A percentile compares a stretch with the other conserved stretches of the same genome.
Conservation (phyloP, 805 yeast genomes). For the Maudiozyma serrabonitensis region DNA sequence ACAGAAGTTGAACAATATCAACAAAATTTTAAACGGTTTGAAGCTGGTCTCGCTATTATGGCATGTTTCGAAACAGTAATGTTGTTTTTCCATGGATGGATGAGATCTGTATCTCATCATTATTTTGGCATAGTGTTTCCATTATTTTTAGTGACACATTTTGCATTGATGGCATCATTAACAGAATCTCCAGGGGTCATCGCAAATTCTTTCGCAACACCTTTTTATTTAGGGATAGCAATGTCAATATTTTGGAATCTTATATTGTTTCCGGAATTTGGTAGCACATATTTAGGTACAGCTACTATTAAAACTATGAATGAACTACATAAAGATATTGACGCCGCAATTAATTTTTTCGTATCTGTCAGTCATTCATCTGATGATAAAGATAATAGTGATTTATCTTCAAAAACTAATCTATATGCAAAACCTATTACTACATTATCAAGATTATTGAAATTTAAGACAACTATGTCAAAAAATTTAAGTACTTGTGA, state of each 20-base stretch:
- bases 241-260: constrained; percentile 36
- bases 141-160: constrained; percentile 41
- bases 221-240: constrained; percentile 39
- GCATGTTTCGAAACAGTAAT: constrained; percentile 38
- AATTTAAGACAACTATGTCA: constrained; percentile 27
- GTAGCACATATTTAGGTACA: constrained; percentile 39
- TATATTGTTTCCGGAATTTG: constrained; percentile 41
- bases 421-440: constrained; percentile 17
- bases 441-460: constrained; percentile 28
- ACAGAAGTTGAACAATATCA: constrained; percentile 26
- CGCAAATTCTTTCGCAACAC: constrained; percentile 33
- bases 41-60: constrained; percentile 35
- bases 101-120: constrained; percentile 38
- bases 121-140: constrained; percentile 40
- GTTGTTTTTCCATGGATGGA: constrained; percentile 42
- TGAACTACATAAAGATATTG: constrained; percentile 33
- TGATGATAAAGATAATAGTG: not conserved
- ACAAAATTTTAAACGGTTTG: constrained; percentile 25
- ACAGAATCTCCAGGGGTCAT: constrained; percentile 24
- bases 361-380: constrained; percentile 15
- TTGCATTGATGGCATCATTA: constrained; percentile 34
- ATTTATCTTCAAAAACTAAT: constrained; percentile 3
- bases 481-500: constrained; percentile 30
- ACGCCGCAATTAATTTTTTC: constrained; percentile 33
- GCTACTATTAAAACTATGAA: constrained; percentile 33